Percentiles rank a stretch among this genome's conserved stretches.
These are phyloP conservation scores for Phytophthora litchii DNA, from an alignment of 352 stramenopile genomes.

Conservation along the genomic window DNA sequence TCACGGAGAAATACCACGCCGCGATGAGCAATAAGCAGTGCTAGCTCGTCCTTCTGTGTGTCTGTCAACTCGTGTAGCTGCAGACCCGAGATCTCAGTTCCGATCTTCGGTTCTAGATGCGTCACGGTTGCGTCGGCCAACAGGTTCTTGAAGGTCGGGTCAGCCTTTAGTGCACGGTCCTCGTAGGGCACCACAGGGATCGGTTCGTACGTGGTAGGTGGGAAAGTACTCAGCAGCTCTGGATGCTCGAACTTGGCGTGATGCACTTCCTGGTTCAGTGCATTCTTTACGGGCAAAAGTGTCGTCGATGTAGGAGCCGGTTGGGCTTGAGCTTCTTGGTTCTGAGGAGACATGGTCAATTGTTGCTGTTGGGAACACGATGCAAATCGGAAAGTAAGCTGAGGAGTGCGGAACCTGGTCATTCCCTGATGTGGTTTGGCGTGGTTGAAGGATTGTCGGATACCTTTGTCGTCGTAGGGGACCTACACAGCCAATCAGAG, in stretches of 20 bases:
- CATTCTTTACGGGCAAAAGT: conserved; percentile 15
- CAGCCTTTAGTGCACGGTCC: conserved; percentile 36
- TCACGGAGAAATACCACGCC: conserved; percentile 22
- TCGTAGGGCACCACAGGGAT: conserved; percentile 38
- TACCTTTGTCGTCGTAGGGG: background rate
- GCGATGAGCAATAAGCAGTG: conserved; percentile 12
- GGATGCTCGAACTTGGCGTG: conserved; percentile 27
- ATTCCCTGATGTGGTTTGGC: too few species aligned
- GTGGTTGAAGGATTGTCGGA: background rate
- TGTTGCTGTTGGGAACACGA: background rate
- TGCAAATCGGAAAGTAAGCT: background rate
- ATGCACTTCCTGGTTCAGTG: conserved; percentile 14
- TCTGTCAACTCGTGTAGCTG: conserved; percentile 19
- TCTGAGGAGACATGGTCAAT: conserved; percentile 28
- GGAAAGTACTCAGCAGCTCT: conserved; percentile 31
- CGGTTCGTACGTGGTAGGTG: conserved; percentile 30
- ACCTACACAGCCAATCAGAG: conserved; percentile 1
- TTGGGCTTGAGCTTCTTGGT: conserved; percentile 13
- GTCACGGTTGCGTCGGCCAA: conserved; percentile 13
- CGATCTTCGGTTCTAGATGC: conserved; percentile 16
- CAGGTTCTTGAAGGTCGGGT: conserved; percentile 44
- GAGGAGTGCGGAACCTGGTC: background rate
- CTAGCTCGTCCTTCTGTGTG: conserved; percentile 17
- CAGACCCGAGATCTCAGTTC: conserved; percentile 13
- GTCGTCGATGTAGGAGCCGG: background rate